phyloP scores from a whole-genome alignment of 179 eudicot species.

The Drosera spatulata region DNA sequence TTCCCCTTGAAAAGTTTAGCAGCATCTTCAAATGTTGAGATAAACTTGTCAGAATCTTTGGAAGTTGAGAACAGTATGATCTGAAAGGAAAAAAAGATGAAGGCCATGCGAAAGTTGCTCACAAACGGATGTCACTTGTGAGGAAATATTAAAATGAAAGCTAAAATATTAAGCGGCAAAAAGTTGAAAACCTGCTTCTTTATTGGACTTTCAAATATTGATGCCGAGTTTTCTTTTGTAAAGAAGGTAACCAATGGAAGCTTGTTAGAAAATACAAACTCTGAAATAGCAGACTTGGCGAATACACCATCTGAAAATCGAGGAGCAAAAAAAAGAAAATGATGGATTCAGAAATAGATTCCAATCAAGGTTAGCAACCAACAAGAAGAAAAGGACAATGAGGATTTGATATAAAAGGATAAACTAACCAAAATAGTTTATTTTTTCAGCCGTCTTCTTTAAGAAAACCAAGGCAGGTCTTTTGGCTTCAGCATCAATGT shows the following conservation, averaged over 20 bases:
- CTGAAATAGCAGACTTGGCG: slow-evolving; percentile 43
- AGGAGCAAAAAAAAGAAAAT: slow-evolving; percentile 4
- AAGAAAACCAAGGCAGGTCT: slow-evolving; percentile 68
- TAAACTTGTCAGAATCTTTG: slow-evolving; percentile 38
- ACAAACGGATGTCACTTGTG: neutral
- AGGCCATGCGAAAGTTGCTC: neutral
- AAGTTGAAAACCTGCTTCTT: slow-evolving; percentile 52
- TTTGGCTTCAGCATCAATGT: slow-evolving; percentile 43
- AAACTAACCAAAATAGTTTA: slow-evolving; percentile 53
- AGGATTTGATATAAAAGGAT: neutral
- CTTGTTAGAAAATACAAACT: slow-evolving; percentile 67
- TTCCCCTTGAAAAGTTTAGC: slow-evolving; percentile 69
- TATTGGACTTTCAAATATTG: slow-evolving; percentile 60
- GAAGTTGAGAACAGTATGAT: slow-evolving; percentile 61
- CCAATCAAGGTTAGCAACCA: neutral
- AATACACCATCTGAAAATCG: slow-evolving; percentile 55
- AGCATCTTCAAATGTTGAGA: slow-evolving; percentile 51
- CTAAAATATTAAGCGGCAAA: no score
- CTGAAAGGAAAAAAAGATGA: slow-evolving; percentile 13
- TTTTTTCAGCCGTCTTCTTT: slow-evolving; percentile 75
- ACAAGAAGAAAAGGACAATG: neutral
- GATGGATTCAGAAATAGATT: neutral
- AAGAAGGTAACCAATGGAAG: slow-evolving; percentile 58
- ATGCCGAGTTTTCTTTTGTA: slow-evolving; percentile 62
- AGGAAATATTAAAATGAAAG: no score